Evolutionary conservation across 2,329 filamentous ascomycete species (phyloP).

Genomic region (Colletotrichum sidae): DNA sequence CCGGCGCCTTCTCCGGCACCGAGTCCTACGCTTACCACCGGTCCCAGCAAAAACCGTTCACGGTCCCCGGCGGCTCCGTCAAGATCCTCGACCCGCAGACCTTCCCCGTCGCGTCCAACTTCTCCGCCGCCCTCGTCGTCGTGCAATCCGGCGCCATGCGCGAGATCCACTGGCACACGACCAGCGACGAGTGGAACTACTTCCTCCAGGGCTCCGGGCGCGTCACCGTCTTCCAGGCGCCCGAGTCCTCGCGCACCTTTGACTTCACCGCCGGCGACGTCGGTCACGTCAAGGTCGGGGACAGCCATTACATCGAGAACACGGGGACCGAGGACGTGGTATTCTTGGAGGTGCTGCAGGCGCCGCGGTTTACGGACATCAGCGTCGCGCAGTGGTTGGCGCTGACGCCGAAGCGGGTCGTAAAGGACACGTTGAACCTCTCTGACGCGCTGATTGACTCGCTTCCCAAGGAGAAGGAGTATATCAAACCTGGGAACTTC

Average conservation of each 20-base stretch:
- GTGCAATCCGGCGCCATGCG: slow-evolving; percentile 73
- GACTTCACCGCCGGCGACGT: slow-evolving; percentile 71
- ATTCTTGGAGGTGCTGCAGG: slow-evolving; percentile 70
- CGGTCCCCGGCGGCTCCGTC: slow-evolving; percentile 66
- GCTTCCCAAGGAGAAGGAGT: slow-evolving; percentile 55
- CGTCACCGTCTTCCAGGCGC: slow-evolving; percentile 66
- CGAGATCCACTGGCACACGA: slow-evolving; percentile 73
- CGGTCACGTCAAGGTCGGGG: slow-evolving; percentile 66
- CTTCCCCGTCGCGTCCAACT: slow-evolving; percentile 67
- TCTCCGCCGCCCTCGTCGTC: slow-evolving; percentile 68
- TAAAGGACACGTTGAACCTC: slow-evolving; percentile 65
- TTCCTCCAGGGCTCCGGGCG: slow-evolving; percentile 68
- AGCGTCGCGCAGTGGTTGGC: slow-evolving; percentile 70
- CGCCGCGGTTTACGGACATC: slow-evolving; percentile 63
- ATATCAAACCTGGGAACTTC: slow-evolving; percentile 54
- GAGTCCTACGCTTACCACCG: slow-evolving; percentile 62
- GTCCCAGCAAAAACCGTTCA: slow-evolving; percentile 62
- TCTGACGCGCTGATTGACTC: slow-evolving; percentile 49
- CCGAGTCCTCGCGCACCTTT: slow-evolving; percentile 63
- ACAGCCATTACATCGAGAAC: slow-evolving; percentile 72
- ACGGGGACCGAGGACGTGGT: slow-evolving; percentile 67
- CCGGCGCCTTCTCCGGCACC: slow-evolving; percentile 52
- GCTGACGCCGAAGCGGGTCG: slow-evolving; percentile 67
- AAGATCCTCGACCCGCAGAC: slow-evolving; percentile 69
- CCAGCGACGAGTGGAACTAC: slow-evolving; percentile 71